Evolutionary conservation across 1,139 yeast species (phyloP).

Genomic region (Yamadazyma pseudoaaseri): DNA sequence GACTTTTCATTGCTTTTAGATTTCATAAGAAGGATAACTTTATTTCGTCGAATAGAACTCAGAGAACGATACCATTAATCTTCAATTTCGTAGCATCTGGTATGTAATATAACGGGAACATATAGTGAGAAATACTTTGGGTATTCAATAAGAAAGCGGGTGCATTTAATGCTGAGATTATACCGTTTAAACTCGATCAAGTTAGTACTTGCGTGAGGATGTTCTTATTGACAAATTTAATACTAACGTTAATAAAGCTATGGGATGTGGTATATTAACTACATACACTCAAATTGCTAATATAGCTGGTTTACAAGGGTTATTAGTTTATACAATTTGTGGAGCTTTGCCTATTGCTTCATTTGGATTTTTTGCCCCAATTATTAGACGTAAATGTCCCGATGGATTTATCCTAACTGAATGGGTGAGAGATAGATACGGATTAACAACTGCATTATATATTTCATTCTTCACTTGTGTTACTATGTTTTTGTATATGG

Average conservation of each 20-base stretch:
- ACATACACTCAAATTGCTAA: constrained; percentile 88
- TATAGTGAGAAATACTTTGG: background rate
- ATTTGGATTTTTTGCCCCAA: constrained; percentile 81
- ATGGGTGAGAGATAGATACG: constrained; percentile 86
- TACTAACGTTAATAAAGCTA: constrained; percentile 43
- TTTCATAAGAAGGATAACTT: constrained; percentile 52
- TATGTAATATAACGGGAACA: constrained; percentile 38
- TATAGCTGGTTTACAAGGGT: constrained; percentile 82
- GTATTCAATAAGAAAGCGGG: constrained; percentile 43
- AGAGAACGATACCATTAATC: constrained; percentile 76
- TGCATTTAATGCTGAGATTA: constrained; percentile 65
- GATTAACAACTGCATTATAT: constrained; percentile 68
- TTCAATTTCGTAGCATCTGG: constrained; percentile 88
- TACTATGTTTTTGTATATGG: constrained; percentile 85
- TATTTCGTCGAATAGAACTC: constrained; percentile 76
- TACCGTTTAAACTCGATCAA: constrained; percentile 86
- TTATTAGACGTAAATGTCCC: constrained; percentile 76
- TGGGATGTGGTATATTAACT: constrained; percentile 88
- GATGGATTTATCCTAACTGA: constrained; percentile 92
- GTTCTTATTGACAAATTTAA: constrained; percentile 18
- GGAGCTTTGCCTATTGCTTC: constrained; percentile 83
- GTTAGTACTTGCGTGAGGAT: constrained; percentile 89
- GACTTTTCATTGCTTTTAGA: constrained; percentile 56
- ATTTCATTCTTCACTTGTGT: constrained; percentile 79
- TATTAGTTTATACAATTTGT: constrained; percentile 75